A percentile compares a stretch with the other conserved stretches of the same genome.
Evolutionary conservation across 768 basidiomycete genomes (phyloP).

Genomic region (Russula sp.): DNA sequence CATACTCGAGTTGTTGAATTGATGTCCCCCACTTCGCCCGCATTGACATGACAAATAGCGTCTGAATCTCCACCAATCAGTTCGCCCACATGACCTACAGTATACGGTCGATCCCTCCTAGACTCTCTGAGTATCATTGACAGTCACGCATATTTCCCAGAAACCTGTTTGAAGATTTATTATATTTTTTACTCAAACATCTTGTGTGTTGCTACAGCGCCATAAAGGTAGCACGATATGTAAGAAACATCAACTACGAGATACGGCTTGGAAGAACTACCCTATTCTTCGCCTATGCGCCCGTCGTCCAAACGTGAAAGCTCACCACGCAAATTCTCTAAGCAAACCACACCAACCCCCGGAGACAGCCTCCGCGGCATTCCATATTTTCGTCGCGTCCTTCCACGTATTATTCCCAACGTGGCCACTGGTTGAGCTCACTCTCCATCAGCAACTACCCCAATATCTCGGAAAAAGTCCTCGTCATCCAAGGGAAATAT

Average conservation of each 20-base stretch:
- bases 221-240: neutral
- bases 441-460: neutral
- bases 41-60: neutral
- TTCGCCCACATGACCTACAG: too few species aligned
- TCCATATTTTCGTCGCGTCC: too few species aligned
- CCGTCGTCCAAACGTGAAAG: neutral
- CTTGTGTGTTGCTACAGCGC: neutral
- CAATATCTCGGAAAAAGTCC: constrained; percentile 18
- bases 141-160: neutral
- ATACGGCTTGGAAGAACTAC: neutral
- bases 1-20: neutral
- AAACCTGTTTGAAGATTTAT: neutral
- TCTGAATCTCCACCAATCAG: too few species aligned
- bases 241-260: neutral
- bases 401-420: neutral
- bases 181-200: neutral
- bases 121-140: too few species aligned
- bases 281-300: neutral
- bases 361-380: neutral
- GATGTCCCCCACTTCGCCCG: neutral
- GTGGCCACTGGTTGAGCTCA: neutral
- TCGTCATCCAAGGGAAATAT: constrained; percentile 19
- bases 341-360: neutral
- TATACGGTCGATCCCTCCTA: too few species aligned
- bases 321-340: neutral